phyloP scores from a whole-genome alignment of 345 rosid genomes.

The Arabidopsis arenosa region DNA sequence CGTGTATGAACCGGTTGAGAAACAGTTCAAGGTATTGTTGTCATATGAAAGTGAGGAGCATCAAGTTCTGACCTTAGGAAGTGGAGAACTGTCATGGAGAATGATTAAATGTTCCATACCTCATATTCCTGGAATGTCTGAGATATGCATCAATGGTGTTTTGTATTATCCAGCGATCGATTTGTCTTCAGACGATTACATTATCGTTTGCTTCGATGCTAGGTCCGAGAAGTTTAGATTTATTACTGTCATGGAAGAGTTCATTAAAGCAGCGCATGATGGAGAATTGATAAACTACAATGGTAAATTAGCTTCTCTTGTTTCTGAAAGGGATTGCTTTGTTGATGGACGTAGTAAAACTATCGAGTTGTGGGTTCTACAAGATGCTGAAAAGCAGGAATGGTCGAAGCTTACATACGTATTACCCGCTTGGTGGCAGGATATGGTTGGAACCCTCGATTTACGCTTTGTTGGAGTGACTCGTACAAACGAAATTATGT shows the following conservation, averaged over 20 bases:
- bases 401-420: neutral
- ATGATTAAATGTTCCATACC: neutral
- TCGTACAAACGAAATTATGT: neutral
- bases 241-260: neutral
- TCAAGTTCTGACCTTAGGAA: neutral
- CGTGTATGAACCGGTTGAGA: neutral
- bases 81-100: neutral
- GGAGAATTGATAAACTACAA: neutral
- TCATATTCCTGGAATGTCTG: neutral
- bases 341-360: neutral
- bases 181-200: neutral
- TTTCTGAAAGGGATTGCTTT: neutral
- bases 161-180: neutral
- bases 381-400: neutral
- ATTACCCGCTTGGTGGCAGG: neutral
- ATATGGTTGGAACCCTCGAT: neutral
- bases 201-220: neutral
- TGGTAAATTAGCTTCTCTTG: neutral
- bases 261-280: neutral
- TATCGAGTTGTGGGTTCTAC: slow-evolving; percentile 3
- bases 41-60: too few relatives aligned
- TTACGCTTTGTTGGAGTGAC: neutral
- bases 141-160: slow-evolving; percentile 19
- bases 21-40: neutral
- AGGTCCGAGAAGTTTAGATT: neutral